phyloP scores from a whole-genome alignment of 2,329 filamentous ascomycete species.

The Cercospora beticola region DNA sequence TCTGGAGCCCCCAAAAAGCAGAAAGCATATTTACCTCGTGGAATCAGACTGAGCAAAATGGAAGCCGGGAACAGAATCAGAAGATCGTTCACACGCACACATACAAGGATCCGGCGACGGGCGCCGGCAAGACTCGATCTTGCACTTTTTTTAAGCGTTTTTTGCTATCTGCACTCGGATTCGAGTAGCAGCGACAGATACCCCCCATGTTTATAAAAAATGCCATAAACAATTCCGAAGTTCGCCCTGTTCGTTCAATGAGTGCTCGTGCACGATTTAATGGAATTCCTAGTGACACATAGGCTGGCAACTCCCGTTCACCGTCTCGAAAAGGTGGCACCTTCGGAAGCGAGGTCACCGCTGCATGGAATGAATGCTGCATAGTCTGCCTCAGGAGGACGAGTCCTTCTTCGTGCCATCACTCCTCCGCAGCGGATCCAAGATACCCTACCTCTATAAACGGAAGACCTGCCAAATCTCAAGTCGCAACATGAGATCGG shows the following conservation, averaged over 20 bases:
- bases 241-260: constrained; percentile 1
- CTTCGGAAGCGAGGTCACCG: not conserved
- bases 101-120: constrained; percentile 4
- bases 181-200: constrained; percentile 21
- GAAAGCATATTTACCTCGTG: constrained; percentile 12
- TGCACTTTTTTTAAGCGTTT: not conserved
- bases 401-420: not conserved
- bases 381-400: not conserved
- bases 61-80: constrained; percentile 8
- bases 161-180: constrained; percentile 9
- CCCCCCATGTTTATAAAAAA: constrained; percentile 17
- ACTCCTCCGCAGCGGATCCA: not conserved
- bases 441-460: not conserved
- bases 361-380: not conserved
- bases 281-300: constrained; percentile 7
- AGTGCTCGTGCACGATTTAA: constrained; percentile 7
- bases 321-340: not conserved
- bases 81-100: constrained; percentile 17
- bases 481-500: not conserved
- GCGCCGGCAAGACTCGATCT: not conserved
- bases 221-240: constrained; percentile 12
- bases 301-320: not conserved
- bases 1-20: constrained; percentile 9
- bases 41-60: constrained; percentile 10
- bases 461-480: not conserved